Evolutionary conservation across 306 rosid genomes (phyloP), one percentile per base, ranked within the genome.

Genomic region (Castanea sativa): DNA sequence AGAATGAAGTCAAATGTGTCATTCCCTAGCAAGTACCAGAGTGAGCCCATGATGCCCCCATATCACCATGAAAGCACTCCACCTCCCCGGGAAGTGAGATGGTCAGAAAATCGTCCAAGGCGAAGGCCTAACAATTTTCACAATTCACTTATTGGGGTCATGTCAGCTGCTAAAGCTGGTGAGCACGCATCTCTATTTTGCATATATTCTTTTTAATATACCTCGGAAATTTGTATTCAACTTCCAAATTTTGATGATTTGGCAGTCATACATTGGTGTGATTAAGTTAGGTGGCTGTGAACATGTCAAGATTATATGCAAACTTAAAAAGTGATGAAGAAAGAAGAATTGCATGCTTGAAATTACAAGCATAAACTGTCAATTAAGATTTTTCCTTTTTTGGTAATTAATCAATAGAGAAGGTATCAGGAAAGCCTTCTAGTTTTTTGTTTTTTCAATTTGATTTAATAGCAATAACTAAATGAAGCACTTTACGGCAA

Each of bases 121-220:
- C 74, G 80, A 86, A 83, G 74, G 73, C 58, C 82, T 20, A 81
- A 75, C 74, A 79, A 69, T 80, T 88, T 55, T 25, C 63, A 57
- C 69, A 90, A 94, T 83, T 90, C 98, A 10, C 84, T 92, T 6
- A 80, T 94, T 59, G 97, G 96, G 58, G 69, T 90, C 78, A 69
- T 91, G 71, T 84, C 89, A 16, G 79, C 84, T 51, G 91, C 88
- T 64, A 86, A 70, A 49, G 56, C 55, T 12, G 85, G 96, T 90
- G 75, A 80, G 80, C 27, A 71, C n/a, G 35, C 33, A 13, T 74
- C 51, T 78, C 59, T 12, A 3, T 77, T 67, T 38, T 59, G 15
- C 43, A 10, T 55, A 73, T 49, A 49, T 49, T 49, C 29, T 33
- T 38, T 18, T 73, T 18, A 29, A 19, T 16, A 59, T 7, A 9